Evolutionary conservation across 2,329 filamentous ascomycete genomes (phyloP), one percentile per base, ranked within the genome.

Genomic region (Penicillium rolfsii): DNA sequence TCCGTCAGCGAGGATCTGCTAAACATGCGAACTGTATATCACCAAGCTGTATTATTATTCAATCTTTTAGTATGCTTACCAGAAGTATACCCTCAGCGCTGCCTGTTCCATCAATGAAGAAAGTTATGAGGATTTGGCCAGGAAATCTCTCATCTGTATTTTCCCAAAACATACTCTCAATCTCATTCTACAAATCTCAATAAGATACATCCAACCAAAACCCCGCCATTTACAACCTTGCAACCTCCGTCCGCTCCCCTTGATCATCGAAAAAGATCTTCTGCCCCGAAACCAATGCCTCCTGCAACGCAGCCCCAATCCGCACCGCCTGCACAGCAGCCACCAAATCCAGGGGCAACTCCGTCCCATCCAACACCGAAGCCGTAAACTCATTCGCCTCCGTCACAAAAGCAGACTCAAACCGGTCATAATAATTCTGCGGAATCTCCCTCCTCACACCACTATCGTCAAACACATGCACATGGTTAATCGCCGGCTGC

Each of bases 341-440:
- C 24, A 77, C 72, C 40, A 89, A 72, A 71, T 84, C 82, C 68
- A 89, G 76, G 0, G 87, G 86, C 56, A 87, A 73, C 26, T 77
- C 71, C 33, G 73, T 83, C 62, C 84, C 73, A 64, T 89, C 85
- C 59, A 90, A 71, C 56, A 85, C 84, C 30, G 78, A 80, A 9
- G 81, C 83, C 0, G 85, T 85, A 65, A 89, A 90, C 76, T 89
- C 86, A 60, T 87, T 85, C 4, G 85, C 84, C 76, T 90, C 87
- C 1, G 79, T 84, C 22, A 87, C 83, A 70, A 90, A 90, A 0
- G 87, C 87, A 48, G 85, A 77, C 71, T 86, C 81, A 67, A 90
- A 90, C 0, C 87, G 78, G 53, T 85, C 87, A 71, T 87, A 90
- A 73, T 89, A 90, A 64, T 84, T 81, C 63, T 82, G 79, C 0